Conservation (phyloP, 352 stramenopile species). For the Globisporangium cystogenes region DNA sequence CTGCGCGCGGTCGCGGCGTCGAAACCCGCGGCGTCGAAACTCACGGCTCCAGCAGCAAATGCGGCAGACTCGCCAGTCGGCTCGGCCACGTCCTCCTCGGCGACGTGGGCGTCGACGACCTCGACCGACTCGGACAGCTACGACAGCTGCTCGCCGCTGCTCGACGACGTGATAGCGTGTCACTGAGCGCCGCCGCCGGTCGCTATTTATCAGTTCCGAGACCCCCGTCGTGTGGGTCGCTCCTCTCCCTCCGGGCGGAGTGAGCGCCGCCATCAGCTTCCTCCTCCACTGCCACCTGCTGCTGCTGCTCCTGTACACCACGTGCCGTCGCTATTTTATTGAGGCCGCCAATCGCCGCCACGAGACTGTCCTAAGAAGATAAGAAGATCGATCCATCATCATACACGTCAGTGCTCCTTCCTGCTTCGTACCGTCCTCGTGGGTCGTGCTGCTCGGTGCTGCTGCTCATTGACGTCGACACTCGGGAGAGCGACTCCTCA, state of each 20-base stretch:
- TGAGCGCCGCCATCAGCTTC: constrained; percentile 6
- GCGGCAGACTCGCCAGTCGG: not conserved
- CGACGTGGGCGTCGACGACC: not conserved
- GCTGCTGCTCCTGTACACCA: not conserved
- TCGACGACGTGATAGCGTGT: constrained; percentile 28
- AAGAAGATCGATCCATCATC: too few relatives aligned
- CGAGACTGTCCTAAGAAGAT: not conserved
- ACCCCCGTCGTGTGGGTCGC: not conserved
- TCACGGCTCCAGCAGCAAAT: not conserved
- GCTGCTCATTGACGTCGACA: not conserved
- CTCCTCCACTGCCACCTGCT: not conserved
- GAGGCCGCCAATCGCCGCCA: not conserved
- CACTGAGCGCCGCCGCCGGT: constrained; percentile 10
- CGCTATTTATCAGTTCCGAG: constrained; percentile 15
- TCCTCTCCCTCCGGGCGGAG: too few relatives aligned
- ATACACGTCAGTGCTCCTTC: not conserved
- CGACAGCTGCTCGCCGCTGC: constrained; percentile 18
- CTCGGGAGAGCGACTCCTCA: too few relatives aligned
- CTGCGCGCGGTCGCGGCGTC: constrained; percentile 3
- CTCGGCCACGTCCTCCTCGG: not conserved
- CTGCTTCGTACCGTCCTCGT: not conserved
- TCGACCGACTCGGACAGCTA: constrained; percentile 1
- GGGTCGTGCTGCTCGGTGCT: too few relatives aligned
- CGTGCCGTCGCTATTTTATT: not conserved
- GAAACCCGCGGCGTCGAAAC: not conserved